Percentiles rank a stretch among this genome's conserved stretches.
Evolutionary conservation across 176 grass and related monocot genomes (phyloP).

Genomic region (Oryza officinalis): DNA sequence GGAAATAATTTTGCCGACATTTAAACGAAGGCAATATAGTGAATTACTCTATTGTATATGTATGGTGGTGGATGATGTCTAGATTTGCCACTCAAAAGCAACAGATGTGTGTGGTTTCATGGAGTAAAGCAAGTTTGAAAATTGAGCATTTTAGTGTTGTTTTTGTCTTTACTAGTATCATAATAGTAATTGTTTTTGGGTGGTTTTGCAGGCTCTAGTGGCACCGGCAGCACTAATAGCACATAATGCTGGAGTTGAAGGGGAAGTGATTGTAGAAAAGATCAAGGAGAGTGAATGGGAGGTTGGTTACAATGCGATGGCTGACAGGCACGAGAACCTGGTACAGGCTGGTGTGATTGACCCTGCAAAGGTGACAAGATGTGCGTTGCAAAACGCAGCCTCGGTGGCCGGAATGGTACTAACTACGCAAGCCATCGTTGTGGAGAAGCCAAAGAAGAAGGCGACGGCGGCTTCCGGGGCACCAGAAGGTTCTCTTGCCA

Average conservation of each 20-base stretch:
- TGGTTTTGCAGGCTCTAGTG: constrained; percentile 55
- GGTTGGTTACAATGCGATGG: constrained; percentile 88
- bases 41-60: background rate
- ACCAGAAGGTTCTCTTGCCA: constrained; percentile 46
- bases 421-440: constrained; percentile 82
- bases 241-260: constrained; percentile 87
- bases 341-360: constrained; percentile 84
- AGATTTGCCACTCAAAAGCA: background rate
- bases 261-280: constrained; percentile 84
- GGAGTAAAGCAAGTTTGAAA: background rate
- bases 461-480: constrained; percentile 26
- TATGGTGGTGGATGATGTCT: background rate
- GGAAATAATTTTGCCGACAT: background rate
- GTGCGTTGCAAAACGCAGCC: constrained; percentile 73
- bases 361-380: constrained; percentile 80
- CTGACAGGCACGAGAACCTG: constrained; percentile 78
- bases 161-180: background rate
- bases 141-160: background rate
- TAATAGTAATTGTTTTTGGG: background rate
- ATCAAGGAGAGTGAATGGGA: constrained; percentile 78
- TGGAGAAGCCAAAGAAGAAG: constrained; percentile 85
- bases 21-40: background rate
- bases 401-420: constrained; percentile 89
- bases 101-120: background rate
- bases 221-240: constrained; percentile 79